Percentiles rank a stretch among this genome's conserved stretches.
Evolutionary conservation across 2,329 filamentous ascomycete species (phyloP).

Genomic region (Elsinoe necatrix): DNA sequence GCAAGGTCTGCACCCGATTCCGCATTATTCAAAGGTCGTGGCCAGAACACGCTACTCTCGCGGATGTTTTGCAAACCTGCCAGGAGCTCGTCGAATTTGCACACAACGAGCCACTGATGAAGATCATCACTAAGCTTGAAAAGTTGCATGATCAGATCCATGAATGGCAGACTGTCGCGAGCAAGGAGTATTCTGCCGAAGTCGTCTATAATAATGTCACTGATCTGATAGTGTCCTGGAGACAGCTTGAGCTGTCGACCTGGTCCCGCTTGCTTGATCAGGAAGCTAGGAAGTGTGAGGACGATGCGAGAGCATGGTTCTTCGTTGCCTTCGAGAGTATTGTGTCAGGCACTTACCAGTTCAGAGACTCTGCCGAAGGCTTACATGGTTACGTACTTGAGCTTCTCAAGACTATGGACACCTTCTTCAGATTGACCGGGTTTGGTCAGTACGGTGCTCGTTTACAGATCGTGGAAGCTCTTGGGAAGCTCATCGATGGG

Average conservation of each 20-base stretch:
- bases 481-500: slow-evolving; percentile 37
- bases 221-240: slow-evolving; percentile 75
- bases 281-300: slow-evolving; percentile 65
- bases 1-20: slow-evolving; percentile 64
- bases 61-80: slow-evolving; percentile 68
- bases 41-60: slow-evolving; percentile 69
- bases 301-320: slow-evolving; percentile 86
- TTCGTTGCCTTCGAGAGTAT: slow-evolving; percentile 91
- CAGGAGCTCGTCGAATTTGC: slow-evolving; percentile 65
- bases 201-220: slow-evolving; percentile 70
- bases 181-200: slow-evolving; percentile 63
- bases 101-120: slow-evolving; percentile 76
- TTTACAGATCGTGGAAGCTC: slow-evolving; percentile 50
- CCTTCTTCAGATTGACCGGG: slow-evolving; percentile 70
- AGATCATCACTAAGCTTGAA: slow-evolving; percentile 77
- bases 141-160: slow-evolving; percentile 77
- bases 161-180: slow-evolving; percentile 93
- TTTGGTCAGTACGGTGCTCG: slow-evolving; percentile 70
- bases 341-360: slow-evolving; percentile 35
- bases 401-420: slow-evolving; percentile 66
- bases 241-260: slow-evolving; percentile 80
- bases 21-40: slow-evolving; percentile 54
- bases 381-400: slow-evolving; percentile 1
- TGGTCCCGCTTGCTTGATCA: slow-evolving; percentile 85
- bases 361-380: slow-evolving; percentile 2